Percentiles rank a stretch among this genome's conserved stretches.
phyloP scores from a whole-genome alignment of 2,329 filamentous ascomycete genomes.

The Penicillium sp. region DNA sequence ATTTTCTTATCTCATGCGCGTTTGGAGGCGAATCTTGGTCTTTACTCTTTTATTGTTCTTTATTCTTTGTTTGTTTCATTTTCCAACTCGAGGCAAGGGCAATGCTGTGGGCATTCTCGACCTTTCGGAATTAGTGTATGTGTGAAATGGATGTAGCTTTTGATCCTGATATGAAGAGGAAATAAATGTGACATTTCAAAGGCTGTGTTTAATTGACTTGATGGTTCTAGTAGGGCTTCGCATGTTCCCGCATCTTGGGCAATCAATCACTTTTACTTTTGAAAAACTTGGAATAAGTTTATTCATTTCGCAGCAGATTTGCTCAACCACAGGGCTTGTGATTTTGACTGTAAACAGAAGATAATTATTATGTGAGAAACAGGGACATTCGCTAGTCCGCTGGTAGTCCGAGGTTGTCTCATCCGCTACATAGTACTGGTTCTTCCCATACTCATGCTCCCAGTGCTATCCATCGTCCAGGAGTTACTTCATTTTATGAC shows the following conservation, averaged over 20 bases:
- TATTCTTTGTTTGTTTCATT: not conserved
- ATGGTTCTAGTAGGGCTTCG: not conserved
- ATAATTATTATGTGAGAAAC: not conserved
- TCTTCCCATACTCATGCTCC: not conserved
- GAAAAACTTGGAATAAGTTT: not conserved
- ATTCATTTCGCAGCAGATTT: not conserved
- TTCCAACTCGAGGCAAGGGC: conserved; percentile 5
- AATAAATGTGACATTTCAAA: not conserved
- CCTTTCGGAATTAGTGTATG: not conserved
- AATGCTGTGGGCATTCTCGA: conserved; percentile 6
- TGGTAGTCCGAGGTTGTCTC: not conserved
- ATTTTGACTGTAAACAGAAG: too few relatives aligned
- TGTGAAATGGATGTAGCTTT: not conserved
- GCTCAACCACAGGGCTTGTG: not conserved
- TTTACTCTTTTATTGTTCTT: conserved; percentile 8
- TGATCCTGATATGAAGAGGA: not conserved
- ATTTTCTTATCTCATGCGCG: conserved; percentile 12
- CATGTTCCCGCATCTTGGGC: not conserved
- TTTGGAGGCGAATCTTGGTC: conserved; percentile 19
- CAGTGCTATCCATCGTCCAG: not conserved
- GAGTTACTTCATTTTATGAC: not conserved
- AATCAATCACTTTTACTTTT: not conserved
- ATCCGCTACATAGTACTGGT: not conserved
- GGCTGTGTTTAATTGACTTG: not conserved
- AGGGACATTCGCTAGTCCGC: not conserved